These are phyloP conservation scores for Neofusicoccum laricinum DNA, from an alignment of 2,329 filamentous ascomycete species.

Conservation along the genomic window DNA sequence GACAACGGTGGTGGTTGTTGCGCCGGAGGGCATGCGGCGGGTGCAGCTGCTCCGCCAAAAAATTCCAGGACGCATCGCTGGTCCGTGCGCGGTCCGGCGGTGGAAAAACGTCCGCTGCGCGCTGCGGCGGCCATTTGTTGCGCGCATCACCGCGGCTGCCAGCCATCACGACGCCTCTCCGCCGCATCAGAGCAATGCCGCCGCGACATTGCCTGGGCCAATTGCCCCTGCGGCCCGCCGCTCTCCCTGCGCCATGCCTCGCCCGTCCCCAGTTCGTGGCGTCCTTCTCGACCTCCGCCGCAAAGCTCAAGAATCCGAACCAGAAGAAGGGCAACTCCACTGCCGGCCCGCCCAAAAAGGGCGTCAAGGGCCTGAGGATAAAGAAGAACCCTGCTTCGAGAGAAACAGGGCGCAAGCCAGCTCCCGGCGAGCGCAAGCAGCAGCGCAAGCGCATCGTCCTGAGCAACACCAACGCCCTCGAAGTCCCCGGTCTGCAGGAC, in stretches of 20 bases:
- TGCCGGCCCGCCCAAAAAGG: constrained; percentile 31
- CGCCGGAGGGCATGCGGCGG: not conserved
- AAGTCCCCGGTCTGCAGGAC: constrained; percentile 65
- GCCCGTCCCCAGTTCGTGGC: constrained; percentile 13
- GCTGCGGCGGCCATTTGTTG: not conserved
- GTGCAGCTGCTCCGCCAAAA: not conserved
- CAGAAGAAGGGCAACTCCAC: constrained; percentile 28
- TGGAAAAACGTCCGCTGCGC: constrained; percentile 14
- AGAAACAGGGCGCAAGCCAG: constrained; percentile 54
- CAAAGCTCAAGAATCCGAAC: constrained; percentile 25
- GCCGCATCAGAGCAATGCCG: constrained; percentile 24
- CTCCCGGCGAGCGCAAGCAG: constrained; percentile 79
- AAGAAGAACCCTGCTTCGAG: constrained; percentile 31
- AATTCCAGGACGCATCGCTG: not conserved
- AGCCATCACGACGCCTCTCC: not conserved
- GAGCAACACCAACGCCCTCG: constrained; percentile 88
- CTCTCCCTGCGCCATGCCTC: constrained; percentile 26
- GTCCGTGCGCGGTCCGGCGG: constrained; percentile 5
- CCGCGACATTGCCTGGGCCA: constrained; percentile 19
- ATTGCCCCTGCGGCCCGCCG: constrained; percentile 19
- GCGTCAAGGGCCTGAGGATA: constrained; percentile 38
- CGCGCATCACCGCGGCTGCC: not conserved
- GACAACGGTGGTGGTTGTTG: not conserved
- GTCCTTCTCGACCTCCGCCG: constrained; percentile 35
- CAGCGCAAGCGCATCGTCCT: constrained; percentile 85